Evolutionary conservation across 371 early-diverging fungal species (phyloP), one percentile per base, ranked within the genome.

Genomic region (Mortierella sp.): DNA sequence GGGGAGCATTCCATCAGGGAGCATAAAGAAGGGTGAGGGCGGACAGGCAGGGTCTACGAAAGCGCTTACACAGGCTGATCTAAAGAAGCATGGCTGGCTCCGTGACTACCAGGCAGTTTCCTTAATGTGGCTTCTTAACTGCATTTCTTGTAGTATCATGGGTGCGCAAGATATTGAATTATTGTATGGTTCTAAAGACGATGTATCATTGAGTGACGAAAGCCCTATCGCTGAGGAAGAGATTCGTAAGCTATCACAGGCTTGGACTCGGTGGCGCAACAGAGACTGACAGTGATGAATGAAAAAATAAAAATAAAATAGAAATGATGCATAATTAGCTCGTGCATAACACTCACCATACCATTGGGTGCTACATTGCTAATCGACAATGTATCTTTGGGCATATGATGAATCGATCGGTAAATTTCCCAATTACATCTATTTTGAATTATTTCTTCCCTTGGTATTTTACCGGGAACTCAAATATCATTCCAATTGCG

Each of bases 21-120:
- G 4, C 35, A 12, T 35, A 43, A 18, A 68, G 49, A 22, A 62
- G 49, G 14, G 11, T 26, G 1, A 32, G 14, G 16, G 11, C n/a
- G 37, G 22, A 20, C 37, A 22, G 11, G 9, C 70, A 43, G 18
- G 26, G 30, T 11, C 40, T 9, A 20, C 69, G 24, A 52, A 28
- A 8, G n/a, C 43, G 14, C 52, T 67, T 28, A 49, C 73, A 24
- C 59, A 8, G 22, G 43, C 68, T 8, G 68, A 74, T 26, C 30
- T 63, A 16, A 74, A 74, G 62, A 77, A 65, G 32, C 78, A 77
- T 62, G 73, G 69, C 4, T 77, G 78, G 78, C 68, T 77, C 55
- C 64, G 64, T 6, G 69, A 68, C 37, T 60, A 64, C 28, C 78
- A 77, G 43, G 78, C 78, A 18, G 69, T 77, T 32, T 77, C 78